Evolutionary conservation across 495 filamentous ascomycete species (phyloP), one percentile per base, ranked within the genome.

Genomic region (Chaetomium fimeti): DNA sequence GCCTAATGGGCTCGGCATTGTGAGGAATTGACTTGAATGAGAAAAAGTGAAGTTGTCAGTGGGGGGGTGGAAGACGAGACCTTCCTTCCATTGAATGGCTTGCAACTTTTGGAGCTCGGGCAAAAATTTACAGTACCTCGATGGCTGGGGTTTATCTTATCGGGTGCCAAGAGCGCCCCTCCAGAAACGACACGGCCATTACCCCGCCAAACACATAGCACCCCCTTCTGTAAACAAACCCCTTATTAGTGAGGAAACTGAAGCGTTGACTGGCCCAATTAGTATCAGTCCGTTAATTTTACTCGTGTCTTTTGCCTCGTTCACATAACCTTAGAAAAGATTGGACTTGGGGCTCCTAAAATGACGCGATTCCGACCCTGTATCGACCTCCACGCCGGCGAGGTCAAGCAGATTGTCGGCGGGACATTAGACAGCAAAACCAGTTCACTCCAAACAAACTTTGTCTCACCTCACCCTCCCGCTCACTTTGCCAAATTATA

Each of bases 361-460:
- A 98, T 98, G 94, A 97, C 95, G 4, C 84, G 87, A 71, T 98
- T 98, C 75, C 83, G 94, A 16, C 95, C 94, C 18, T 98, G 94
- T 74, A 98, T 98, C 75, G 94, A 98, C 77, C 84, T 98, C 29
- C 94, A 98, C 78, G 87, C 92, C 11, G 95, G 95, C 8, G 85
- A 91, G 74, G 94, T 98, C 32, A 98, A 98, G 79, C 94, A 98
- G 77, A 98, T 98, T 69, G 93, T 98, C 43, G 94, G 94, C 58
- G 93, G 93, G 49, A 97, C 94, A 1, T 83, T 98, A 66, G 89
- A 85, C 72, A 83, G 83, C 68, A 78, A 84, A 0, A 82, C 83
- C 24, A 68, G 81, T 27, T 82, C 85, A 56, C 82, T 98, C 64
- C 88, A 90, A 75, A 98, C 94, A 62, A 98, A 98, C 75, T 91